A percentile compares a stretch with the other conserved stretches of the same genome.
Conservation (phyloP, 768 basidiomycete species). For the Russula brevipes region DNA sequence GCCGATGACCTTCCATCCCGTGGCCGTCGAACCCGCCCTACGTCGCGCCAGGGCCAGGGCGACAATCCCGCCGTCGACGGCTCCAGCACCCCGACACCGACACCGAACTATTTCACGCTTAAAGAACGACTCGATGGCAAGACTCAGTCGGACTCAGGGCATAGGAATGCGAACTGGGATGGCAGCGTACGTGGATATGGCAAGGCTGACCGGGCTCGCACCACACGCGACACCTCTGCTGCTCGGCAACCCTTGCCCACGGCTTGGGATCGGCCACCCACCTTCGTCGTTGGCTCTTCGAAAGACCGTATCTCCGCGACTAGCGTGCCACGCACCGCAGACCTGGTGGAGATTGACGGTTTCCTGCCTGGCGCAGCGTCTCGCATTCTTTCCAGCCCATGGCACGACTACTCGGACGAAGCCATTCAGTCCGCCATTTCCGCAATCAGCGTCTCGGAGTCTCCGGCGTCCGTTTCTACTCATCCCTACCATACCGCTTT, state of each 20-base stretch:
- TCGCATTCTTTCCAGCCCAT: conserved; percentile 59
- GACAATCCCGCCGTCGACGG: conserved; percentile 25
- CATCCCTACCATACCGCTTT: conserved; percentile 66
- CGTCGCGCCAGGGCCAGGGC: conserved; percentile 32
- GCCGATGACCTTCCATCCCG: conserved; percentile 44
- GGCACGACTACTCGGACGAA: conserved; percentile 77
- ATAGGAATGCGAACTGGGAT: conserved; percentile 39
- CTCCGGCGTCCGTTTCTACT: conserved; percentile 41
- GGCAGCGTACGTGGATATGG: conserved; percentile 55
- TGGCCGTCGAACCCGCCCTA: conserved; percentile 48
- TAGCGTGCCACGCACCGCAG: conserved; percentile 1
- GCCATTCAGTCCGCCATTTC: conserved; percentile 63
- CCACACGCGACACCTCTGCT: conserved; percentile 33
- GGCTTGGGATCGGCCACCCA: conserved; percentile 34
- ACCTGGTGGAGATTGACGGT: conserved; percentile 15
- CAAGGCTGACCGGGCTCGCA: conserved; percentile 35
- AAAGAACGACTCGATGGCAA: conserved; percentile 56
- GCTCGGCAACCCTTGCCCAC: conserved; percentile 35
- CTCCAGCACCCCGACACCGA: conserved; percentile 32
- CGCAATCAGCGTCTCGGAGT: conserved; percentile 40
- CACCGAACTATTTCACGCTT: conserved; percentile 55
- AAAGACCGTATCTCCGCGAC: conserved; percentile 11
- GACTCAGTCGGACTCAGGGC: conserved; percentile 30
- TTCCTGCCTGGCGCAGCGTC: conserved; percentile 29
- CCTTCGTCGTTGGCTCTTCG: conserved; percentile 25